Conservation (phyloP, 176 grass and related monocot genomes). For the Pontederia paniculata region DNA sequence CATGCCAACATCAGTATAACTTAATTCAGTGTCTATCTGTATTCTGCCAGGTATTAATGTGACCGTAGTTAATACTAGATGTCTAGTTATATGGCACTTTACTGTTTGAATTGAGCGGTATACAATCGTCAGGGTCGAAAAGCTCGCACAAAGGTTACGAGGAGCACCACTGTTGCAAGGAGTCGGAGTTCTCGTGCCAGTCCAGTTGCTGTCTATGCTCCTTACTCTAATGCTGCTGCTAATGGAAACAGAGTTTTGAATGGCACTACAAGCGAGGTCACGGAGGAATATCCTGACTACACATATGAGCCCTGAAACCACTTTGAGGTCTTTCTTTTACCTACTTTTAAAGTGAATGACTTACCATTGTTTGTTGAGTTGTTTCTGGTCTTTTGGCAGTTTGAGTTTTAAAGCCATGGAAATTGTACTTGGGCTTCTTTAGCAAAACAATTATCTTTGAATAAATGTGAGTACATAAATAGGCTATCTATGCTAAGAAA, state of each 20-base stretch:
- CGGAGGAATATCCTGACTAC: slow-evolving; percentile 40
- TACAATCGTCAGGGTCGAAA: slow-evolving; percentile 56
- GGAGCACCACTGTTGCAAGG: slow-evolving; percentile 57
- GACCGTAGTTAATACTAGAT: not conserved
- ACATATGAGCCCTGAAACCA: slow-evolving; percentile 27
- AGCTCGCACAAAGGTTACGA: slow-evolving; percentile 55
- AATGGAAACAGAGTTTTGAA: slow-evolving; percentile 31
- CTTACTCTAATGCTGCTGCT: slow-evolving; percentile 23
- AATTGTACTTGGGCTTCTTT: no score
- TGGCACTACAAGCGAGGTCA: slow-evolving; percentile 11
- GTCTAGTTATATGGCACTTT: not conserved
- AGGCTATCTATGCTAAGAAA: no score
- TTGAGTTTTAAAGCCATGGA: no score
- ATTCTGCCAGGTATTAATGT: not conserved
- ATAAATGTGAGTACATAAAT: no score
- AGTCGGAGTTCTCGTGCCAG: slow-evolving; percentile 46
- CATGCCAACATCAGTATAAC: not conserved
- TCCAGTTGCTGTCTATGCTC: slow-evolving; percentile 38
- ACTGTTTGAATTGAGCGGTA: not conserved
- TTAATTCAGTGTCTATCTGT: not conserved
- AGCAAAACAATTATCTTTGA: no score
- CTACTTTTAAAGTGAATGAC: not conserved
- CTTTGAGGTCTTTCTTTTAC: not conserved
- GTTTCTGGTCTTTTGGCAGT: no score
- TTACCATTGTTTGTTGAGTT: no score